Base-by-base conservation (phyloP, 208 protist genomes). In the Trypanosoma theileri region DNA sequence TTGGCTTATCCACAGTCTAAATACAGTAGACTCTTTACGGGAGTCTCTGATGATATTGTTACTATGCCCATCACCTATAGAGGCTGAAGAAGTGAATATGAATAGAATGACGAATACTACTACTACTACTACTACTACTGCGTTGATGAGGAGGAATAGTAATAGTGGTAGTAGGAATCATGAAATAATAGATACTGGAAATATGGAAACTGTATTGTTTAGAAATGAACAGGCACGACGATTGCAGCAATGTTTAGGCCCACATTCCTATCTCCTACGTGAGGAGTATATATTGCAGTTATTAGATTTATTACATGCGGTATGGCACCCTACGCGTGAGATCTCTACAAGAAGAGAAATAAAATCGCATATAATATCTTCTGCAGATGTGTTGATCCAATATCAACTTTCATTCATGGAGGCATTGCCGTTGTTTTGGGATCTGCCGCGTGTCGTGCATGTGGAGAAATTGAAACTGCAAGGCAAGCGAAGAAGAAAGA, bases 1-100 rank as follows among this genome's bases (percentile, higher is more conserved):
- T 41, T 69, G 64, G 64, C 16, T 69, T 19, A 50, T 69, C 6
- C 12, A 69, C 9, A 45, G 21, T 22, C 64, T 69, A 16, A 54
- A 69, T 24, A 52, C 44, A 4, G 31, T 24, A 21, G 64, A 60
- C 17, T 9, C 64, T 6, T 22, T 69, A 45, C 16, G 59, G 17
- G 54, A 54, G 42, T 17, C 51, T 7, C 9, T 50, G 9, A 24
- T 17, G 51, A 24, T 60, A n/a, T n/a, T n/a, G n/a, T n/a, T n/a
- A n/a, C n/a, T n/a, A n/a, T n/a, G n/a, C n/a, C n/a, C n/a, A n/a
- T n/a, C n/a, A n/a, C n/a, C n/a, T n/a, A n/a, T n/a, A n/a, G n/a
- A n/a, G n/a, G n/a, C n/a, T n/a, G n/a, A n/a, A n/a, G n/a, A n/a
- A n/a, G n/a, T n/a, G n/a, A n/a, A n/a, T n/a, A n/a, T n/a, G n/a